Evolutionary conservation across 495 filamentous ascomycete genomes (phyloP).

Genomic region (Cladorrhinum samala): DNA sequence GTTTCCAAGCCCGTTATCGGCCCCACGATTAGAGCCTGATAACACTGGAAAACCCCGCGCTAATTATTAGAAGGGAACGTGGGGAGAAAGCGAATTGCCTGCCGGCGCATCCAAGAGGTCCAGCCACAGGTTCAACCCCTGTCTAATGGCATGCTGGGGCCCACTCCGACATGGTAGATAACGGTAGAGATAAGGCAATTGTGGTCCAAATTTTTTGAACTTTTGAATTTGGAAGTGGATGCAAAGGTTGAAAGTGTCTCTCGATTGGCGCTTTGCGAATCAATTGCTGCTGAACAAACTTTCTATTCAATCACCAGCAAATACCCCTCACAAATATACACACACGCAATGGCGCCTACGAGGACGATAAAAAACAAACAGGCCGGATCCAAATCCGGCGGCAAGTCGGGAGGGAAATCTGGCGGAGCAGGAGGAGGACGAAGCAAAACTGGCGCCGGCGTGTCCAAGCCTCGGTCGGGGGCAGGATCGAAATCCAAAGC

Average conservation of each 20-base stretch:
- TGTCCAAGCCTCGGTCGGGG: not conserved
- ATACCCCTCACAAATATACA: not conserved
- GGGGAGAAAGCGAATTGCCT: too few species aligned
- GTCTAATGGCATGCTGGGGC: not conserved
- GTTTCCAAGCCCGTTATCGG: not conserved
- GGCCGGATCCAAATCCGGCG: constrained; percentile 22
- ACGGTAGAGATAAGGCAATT: constrained; percentile 13
- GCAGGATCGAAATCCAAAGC: not conserved
- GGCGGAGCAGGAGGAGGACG: too few species aligned
- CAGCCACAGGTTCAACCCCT: constrained; percentile 7
- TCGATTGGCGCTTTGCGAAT: not conserved
- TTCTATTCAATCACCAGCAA: not conserved
- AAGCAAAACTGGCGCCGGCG: constrained; percentile 7
- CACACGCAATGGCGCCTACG: constrained; percentile 42
- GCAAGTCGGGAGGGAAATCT: constrained; percentile 8
- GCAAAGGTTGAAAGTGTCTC: not conserved
- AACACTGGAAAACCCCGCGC: constrained; percentile 5
- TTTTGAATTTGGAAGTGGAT: not conserved
- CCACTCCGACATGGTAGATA: constrained; percentile 7
- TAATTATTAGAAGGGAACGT: too few species aligned
- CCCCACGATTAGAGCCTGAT: not conserved
- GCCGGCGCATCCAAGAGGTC: constrained; percentile 1
- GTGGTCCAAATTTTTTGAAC: constrained; percentile 19
- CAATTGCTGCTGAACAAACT: not conserved
- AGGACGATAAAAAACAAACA: constrained; percentile 54